phyloP scores from a whole-genome alignment of 805 yeast genomes.

The Cyberlindnera xishuangbannaensis region DNA sequence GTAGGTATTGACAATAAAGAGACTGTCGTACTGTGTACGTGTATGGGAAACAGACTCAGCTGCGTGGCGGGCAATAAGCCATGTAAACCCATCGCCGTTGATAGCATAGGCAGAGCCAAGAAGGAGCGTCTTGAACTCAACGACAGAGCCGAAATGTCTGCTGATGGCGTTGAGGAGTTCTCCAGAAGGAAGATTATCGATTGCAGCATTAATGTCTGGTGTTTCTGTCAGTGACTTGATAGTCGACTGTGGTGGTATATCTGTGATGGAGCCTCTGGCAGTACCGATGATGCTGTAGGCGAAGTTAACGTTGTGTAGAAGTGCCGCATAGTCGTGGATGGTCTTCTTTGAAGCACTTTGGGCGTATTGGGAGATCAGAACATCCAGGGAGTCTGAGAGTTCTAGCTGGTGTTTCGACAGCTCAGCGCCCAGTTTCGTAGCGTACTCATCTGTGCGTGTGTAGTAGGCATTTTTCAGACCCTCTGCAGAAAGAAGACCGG shows the following conservation, averaged over 20 bases:
- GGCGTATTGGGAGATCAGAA: constrained; percentile 23
- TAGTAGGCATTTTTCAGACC: constrained; percentile 50
- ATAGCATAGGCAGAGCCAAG: constrained; percentile 63
- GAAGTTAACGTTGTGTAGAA: constrained; percentile 33
- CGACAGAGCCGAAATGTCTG: constrained; percentile 56
- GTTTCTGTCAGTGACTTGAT: constrained; percentile 35
- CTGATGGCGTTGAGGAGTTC: constrained; percentile 31
- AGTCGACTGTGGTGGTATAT: constrained; percentile 5
- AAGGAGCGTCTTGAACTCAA: constrained; percentile 68
- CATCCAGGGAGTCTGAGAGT: constrained; percentile 17
- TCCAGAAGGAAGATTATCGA: constrained; percentile 23
- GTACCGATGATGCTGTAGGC: constrained; percentile 30
- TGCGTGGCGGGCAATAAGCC: constrained; percentile 63
- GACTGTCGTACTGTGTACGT: constrained; percentile 32
- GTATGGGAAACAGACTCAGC: constrained; percentile 15
- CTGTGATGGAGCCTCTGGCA: constrained; percentile 15
- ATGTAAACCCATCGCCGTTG: constrained; percentile 86
- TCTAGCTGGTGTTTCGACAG: constrained; percentile 3
- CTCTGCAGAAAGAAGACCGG: constrained; percentile 42
- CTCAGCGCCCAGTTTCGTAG: constrained; percentile 11
- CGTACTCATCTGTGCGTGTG: constrained; percentile 35
- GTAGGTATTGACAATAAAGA: constrained; percentile 77
- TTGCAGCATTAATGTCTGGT: constrained; percentile 32
- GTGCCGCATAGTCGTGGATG: constrained; percentile 34
- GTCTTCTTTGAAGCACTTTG: constrained; percentile 26